Evolutionary conservation across 257 asterid genomes (phyloP), one percentile per base, ranked within the genome.

Genomic region (Coffea eugenioides): DNA sequence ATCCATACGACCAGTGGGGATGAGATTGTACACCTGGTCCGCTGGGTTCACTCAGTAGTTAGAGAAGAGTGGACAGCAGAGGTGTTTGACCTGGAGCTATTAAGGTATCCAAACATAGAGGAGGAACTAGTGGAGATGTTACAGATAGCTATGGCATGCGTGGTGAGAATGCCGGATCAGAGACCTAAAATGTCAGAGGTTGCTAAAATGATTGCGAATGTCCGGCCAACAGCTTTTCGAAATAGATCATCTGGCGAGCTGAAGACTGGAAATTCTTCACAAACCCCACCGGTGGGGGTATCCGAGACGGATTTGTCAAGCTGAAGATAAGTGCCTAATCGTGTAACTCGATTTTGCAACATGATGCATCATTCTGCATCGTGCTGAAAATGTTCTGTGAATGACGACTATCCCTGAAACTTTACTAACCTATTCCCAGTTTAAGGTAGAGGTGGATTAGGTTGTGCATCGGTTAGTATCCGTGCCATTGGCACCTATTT

Each of bases 31-130:
- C 90, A 89, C 77, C 80, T 93, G 78, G 97, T 93, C 8, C 81
- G 96, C 56, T 93, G 97, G 97, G 97, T 93, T 77, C 97, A 93
- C 77, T 93, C 97, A 1, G 97, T 93, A 0, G 97, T 93, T 16
- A 80, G 97, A 20, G 97, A 93, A 82, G 97, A 93, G 86, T 93
- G 97, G 97, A 91, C 97, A 0, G 97, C 92, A 0, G 97, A 93
- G 80, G 97, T 93, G 71, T 93, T 93, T n/a, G 97, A 93, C 25
- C 74, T 91, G 48, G 93, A 90, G 83, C 83, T 93, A 43, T 68
- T 93, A 43, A 90, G 90, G 90, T 86, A 73, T 84, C 93, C 96
- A 0, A 89, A 90, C 27, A 93, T 91, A 14, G 97, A 93, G 87
- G 97, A 93, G 43, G 95, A 93, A 72, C 73, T 93, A 83, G 95